Percentiles rank a stretch among this genome's conserved stretches.
Evolutionary conservation across 2,329 filamentous ascomycete genomes (phyloP).

Genomic region (Ophiostoma himal-ulmi): DNA sequence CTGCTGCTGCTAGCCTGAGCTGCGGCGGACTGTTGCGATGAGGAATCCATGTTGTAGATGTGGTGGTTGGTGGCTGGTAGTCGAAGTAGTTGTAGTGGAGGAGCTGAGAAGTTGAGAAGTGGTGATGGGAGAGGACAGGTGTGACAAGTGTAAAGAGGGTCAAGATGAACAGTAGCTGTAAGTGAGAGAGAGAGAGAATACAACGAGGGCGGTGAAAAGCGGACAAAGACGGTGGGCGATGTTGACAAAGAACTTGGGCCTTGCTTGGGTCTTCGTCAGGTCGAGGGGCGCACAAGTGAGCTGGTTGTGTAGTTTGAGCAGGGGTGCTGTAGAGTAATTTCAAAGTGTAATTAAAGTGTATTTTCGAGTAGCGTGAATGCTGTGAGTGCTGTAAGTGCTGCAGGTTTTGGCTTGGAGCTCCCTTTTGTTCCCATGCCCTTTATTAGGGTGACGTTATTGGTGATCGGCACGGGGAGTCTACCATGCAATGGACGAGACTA

Average conservation of each 20-base stretch:
- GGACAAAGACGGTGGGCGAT: background rate
- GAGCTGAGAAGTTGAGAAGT: background rate
- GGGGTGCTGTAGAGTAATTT: background rate
- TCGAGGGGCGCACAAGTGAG: background rate
- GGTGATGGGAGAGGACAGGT: background rate
- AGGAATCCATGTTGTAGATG: conserved; percentile 20
- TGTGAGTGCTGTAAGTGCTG: background rate
- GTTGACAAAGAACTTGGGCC: background rate
- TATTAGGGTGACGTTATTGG: background rate
- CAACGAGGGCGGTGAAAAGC: background rate
- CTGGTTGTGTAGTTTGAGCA: background rate
- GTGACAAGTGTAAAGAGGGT: background rate
- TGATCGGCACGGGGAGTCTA: background rate
- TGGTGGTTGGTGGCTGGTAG: conserved; percentile 1
- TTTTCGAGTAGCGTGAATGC: background rate
- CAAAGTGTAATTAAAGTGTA: background rate
- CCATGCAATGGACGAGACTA: background rate
- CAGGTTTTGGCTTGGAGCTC: background rate
- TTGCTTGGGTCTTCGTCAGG: background rate
- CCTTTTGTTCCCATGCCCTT: background rate
- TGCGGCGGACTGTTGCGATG: conserved; percentile 27
- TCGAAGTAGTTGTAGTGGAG: background rate
- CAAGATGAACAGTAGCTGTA: background rate
- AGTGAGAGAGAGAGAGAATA: background rate
- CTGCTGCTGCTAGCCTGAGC: conserved; percentile 39